phyloP scores from a whole-genome alignment of 768 basidiomycete genomes.

The Mycena galericulata region DNA sequence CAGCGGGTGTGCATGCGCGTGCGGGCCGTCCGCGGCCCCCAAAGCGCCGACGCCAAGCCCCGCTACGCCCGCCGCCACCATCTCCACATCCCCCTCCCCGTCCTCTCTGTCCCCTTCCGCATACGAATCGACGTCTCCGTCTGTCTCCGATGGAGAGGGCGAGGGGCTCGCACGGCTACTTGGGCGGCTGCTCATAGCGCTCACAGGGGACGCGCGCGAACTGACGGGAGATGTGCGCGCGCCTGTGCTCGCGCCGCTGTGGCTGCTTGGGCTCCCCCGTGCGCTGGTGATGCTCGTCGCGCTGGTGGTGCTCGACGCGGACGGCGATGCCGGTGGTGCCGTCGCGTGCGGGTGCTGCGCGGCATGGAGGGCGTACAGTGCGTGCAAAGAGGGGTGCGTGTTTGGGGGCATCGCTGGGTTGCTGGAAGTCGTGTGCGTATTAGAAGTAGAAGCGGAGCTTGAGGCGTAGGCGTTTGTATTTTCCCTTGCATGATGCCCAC shows the following conservation, averaged over 20 bases:
- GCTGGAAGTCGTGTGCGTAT: background rate
- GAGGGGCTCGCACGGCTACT: slow-evolving; percentile 35
- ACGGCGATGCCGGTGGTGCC: slow-evolving; percentile 28
- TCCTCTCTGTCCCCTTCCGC: slow-evolving; percentile 83
- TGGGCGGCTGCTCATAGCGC: slow-evolving; percentile 33
- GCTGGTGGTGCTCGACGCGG: slow-evolving; percentile 27
- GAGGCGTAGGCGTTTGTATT: slow-evolving; percentile 11
- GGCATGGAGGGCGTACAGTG: slow-evolving; percentile 9
- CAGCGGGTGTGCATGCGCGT: background rate
- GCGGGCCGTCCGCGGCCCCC: too few species aligned
- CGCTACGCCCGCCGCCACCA: slow-evolving; percentile 40
- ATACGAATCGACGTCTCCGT: slow-evolving; percentile 80
- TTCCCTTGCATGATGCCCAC: slow-evolving; percentile 14
- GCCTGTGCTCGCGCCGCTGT: slow-evolving; percentile 34
- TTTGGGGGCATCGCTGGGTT: background rate
- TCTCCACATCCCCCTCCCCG: slow-evolving; percentile 69
- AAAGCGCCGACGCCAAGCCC: slow-evolving; percentile 20
- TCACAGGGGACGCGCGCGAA: too few species aligned
- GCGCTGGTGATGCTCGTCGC: slow-evolving; percentile 16
- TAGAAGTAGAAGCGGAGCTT: background rate
- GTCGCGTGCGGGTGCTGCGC: slow-evolving; percentile 20
- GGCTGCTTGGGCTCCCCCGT: slow-evolving; percentile 23
- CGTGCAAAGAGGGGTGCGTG: slow-evolving; percentile 19
- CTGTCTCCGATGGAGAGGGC: background rate
- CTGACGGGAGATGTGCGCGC: slow-evolving; percentile 50